A percentile compares a stretch with the other conserved stretches of the same genome.
phyloP scores from a whole-genome alignment of 352 stramenopile species.

The Elongisporangium senticosum region DNA sequence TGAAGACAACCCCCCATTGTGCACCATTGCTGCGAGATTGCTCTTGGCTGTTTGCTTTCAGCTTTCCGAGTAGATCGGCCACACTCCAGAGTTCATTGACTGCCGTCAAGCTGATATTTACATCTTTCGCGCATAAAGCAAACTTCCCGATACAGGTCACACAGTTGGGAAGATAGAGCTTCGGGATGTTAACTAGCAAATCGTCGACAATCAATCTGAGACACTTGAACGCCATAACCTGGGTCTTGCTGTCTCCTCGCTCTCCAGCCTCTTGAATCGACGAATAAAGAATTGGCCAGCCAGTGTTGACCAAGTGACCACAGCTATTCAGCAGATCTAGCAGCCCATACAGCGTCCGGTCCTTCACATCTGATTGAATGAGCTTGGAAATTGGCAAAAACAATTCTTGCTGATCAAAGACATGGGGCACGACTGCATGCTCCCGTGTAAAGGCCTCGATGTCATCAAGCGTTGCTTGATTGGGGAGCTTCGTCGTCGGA shows the following conservation, averaged over 20 bases:
- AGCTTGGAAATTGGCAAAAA: conserved; percentile 54
- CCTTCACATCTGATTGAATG: conserved; percentile 72
- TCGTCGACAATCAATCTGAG: conserved; percentile 97
- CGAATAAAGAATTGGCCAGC: conserved; percentile 66
- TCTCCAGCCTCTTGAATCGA: conserved; percentile 63
- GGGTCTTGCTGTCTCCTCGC: conserved; percentile 65
- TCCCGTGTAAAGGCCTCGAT: conserved; percentile 35
- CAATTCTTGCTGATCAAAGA: conserved; percentile 70
- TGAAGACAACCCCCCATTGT: conserved; percentile 67
- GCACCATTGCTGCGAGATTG: conserved; percentile 6
- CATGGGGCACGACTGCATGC: conserved; percentile 24
- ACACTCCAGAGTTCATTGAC: conserved; percentile 97
- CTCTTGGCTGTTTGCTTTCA: conserved; percentile 16
- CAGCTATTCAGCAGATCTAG: conserved; percentile 76
- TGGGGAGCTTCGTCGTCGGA: conserved; percentile 33
- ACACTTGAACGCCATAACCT: conserved; percentile 91
- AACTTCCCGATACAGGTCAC: conserved; percentile 94
- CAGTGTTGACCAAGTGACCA: conserved; percentile 62
- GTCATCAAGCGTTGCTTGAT: conserved; percentile 34
- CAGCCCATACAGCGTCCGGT: conserved; percentile 57
- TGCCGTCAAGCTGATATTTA: conserved; percentile 97
- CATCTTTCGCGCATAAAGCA: conserved; percentile 90
- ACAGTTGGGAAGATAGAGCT: conserved; percentile 57
- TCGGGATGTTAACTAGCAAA: conserved; percentile 87
- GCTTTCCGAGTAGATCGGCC: conserved; percentile 78